phyloP scores from a whole-genome alignment of 352 stramenopile genomes.

The Pythium chondricola region DNA sequence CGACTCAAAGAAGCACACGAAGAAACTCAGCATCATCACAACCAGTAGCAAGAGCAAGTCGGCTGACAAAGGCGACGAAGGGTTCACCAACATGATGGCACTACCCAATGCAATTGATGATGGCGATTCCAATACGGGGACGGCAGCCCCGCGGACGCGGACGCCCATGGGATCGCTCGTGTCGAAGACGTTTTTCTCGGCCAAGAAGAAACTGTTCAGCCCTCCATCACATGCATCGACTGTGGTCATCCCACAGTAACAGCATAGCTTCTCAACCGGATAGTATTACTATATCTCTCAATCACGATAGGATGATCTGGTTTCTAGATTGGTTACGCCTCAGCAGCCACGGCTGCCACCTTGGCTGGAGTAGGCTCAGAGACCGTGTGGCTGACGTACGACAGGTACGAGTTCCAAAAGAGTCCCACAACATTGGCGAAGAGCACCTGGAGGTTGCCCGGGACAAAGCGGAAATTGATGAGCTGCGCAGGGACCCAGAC shows the following conservation, averaged over 20 bases:
- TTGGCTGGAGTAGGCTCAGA: neutral
- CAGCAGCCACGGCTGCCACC: too few species aligned
- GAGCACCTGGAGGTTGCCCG: constrained; percentile 68
- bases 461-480: constrained; percentile 79
- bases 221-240: constrained; percentile 21
- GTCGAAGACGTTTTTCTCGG: constrained; percentile 50
- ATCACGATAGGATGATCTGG: too few species aligned
- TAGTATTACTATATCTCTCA: too few species aligned
- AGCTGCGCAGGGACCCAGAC: constrained; percentile 80
- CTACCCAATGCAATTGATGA: constrained; percentile 44
- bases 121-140: neutral
- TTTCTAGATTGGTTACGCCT: too few species aligned
- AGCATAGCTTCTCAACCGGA: too few species aligned
- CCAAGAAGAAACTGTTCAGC: constrained; percentile 42
- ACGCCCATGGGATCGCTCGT: constrained; percentile 38
- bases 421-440: constrained; percentile 79
- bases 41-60: constrained; percentile 6
- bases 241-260: constrained; percentile 24
- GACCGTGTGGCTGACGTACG: constrained; percentile 54
- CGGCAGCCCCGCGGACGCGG: constrained; percentile 4
- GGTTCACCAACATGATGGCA: constrained; percentile 57
- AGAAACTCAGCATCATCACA: constrained; percentile 22
- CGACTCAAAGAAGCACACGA: constrained; percentile 20
- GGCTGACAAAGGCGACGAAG: constrained; percentile 11
- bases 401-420: constrained; percentile 82